Evolutionary conservation across 371 early-diverging fungal genomes (phyloP).

Genomic region (Batkoa obscura): DNA sequence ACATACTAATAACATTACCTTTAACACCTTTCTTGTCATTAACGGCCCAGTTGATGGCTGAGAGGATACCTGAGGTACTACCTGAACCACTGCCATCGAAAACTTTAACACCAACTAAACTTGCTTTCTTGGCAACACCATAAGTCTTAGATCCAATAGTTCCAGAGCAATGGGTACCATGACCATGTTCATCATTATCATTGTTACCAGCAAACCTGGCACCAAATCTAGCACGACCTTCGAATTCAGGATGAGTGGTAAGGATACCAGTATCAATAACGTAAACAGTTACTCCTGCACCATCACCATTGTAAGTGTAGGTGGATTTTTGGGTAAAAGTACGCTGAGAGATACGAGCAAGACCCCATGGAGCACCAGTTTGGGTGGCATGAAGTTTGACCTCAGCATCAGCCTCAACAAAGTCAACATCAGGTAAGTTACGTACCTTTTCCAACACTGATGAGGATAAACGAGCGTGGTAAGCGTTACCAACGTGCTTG

Average conservation of each 20-base stretch:
- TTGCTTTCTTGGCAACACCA: slow-evolving; percentile 45
- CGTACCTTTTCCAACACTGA: slow-evolving; percentile 27
- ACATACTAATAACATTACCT: slow-evolving; percentile 9
- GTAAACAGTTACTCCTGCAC: slow-evolving; percentile 28
- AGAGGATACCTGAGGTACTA: slow-evolving; percentile 35
- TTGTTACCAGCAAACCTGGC: slow-evolving; percentile 48
- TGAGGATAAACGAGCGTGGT: slow-evolving; percentile 56
- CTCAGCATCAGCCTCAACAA: not conserved
- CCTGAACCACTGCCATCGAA: slow-evolving; percentile 30
- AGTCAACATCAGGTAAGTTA: not conserved
- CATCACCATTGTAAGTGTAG: slow-evolving; percentile 10
- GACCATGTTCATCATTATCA: slow-evolving; percentile 27
- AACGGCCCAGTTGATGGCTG: slow-evolving; percentile 26
- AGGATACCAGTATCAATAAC: slow-evolving; percentile 60
- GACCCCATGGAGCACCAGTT: not conserved
- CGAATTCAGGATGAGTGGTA: slow-evolving; percentile 63
- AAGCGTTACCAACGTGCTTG: slow-evolving; percentile 46
- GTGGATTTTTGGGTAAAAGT: not conserved
- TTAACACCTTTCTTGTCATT: not conserved
- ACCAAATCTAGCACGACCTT: slow-evolving; percentile 77
- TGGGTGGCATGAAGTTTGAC: not conserved
- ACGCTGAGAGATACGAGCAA: not conserved
- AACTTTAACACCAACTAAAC: slow-evolving; percentile 40
- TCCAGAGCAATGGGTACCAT: slow-evolving; percentile 54
- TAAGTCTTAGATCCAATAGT: slow-evolving; percentile 31